Conservation (phyloP, 306 rosid genomes). For the Vigna angularis region DNA sequence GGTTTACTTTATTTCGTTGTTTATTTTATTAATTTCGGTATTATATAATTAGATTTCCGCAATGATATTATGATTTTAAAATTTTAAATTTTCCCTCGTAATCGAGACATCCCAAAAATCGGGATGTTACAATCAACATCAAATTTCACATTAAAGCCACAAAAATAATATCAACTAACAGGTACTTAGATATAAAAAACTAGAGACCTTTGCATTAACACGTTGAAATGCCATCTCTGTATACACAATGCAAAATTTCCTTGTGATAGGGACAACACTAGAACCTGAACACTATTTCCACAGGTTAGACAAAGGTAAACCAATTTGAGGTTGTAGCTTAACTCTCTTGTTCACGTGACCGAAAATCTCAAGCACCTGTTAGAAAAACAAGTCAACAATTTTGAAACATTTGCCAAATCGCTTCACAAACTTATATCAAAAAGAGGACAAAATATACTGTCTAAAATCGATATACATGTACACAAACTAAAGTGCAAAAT, state of each 20-base stretch:
- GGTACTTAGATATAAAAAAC: slow-evolving; percentile 34
- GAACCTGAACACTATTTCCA: slow-evolving; percentile 79
- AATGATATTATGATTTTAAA: no score
- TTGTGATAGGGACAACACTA: slow-evolving; percentile 72
- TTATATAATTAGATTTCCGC: no score
- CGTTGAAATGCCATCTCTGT: slow-evolving; percentile 97
- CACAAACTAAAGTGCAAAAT: neutral
- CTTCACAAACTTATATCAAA: slow-evolving; percentile 2
- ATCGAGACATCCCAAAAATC: no score
- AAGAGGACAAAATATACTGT: neutral
- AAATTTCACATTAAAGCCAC: slow-evolving; percentile 1
- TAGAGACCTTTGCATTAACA: slow-evolving; percentile 59
- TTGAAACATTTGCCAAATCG: slow-evolving; percentile 7
- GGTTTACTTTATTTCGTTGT: no score
- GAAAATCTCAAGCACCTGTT: slow-evolving; percentile 94
- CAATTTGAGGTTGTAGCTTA: slow-evolving; percentile 84
- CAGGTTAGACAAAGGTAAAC: slow-evolving; percentile 76
- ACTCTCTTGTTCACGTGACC: slow-evolving; percentile 98
- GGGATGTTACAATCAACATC: neutral
- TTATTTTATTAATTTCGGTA: no score
- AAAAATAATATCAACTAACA: slow-evolving; percentile 27
- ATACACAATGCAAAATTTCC: slow-evolving; percentile 93
- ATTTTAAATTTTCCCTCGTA: no score
- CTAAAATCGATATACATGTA: neutral
- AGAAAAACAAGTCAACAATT: slow-evolving; percentile 25